Evolutionary conservation across 1,284 basidiomycete genomes (phyloP).

Genomic region (Boletus smithii): DNA sequence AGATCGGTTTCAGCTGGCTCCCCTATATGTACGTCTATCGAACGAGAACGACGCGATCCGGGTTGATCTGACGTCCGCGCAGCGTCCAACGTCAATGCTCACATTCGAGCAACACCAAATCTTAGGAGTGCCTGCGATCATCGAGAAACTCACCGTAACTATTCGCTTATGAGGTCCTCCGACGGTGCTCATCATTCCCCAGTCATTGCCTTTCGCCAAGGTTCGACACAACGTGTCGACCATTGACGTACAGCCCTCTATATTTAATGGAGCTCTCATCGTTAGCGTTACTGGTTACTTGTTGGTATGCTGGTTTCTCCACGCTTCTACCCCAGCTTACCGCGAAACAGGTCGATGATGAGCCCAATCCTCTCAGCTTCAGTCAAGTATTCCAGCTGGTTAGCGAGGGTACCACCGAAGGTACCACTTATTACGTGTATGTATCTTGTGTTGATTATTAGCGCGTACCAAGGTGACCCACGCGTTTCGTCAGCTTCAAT

Average conservation of each 20-base stretch:
- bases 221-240: constrained; percentile 86
- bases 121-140: constrained; percentile 59
- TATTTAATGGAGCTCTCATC: constrained; percentile 58
- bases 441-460: constrained; percentile 28
- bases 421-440: constrained; percentile 80
- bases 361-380: constrained; percentile 77
- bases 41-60: constrained; percentile 21
- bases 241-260: constrained; percentile 87
- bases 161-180: neutral
- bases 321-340: constrained; percentile 9
- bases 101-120: constrained; percentile 76
- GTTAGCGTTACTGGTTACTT: constrained; percentile 89
- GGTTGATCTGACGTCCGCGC: constrained; percentile 21
- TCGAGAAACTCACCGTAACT: constrained; percentile 78
- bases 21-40: constrained; percentile 68
- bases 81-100: constrained; percentile 88
- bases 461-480: neutral
- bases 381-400: constrained; percentile 91
- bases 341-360: constrained; percentile 73
- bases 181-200: constrained; percentile 13
- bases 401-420: constrained; percentile 71
- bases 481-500: constrained; percentile 54
- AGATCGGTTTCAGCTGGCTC: constrained; percentile 49
- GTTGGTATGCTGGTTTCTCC: constrained; percentile 46
- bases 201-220: constrained; percentile 80